phyloP scores from a whole-genome alignment of 345 rosid species.

The Durio zibethinus region DNA sequence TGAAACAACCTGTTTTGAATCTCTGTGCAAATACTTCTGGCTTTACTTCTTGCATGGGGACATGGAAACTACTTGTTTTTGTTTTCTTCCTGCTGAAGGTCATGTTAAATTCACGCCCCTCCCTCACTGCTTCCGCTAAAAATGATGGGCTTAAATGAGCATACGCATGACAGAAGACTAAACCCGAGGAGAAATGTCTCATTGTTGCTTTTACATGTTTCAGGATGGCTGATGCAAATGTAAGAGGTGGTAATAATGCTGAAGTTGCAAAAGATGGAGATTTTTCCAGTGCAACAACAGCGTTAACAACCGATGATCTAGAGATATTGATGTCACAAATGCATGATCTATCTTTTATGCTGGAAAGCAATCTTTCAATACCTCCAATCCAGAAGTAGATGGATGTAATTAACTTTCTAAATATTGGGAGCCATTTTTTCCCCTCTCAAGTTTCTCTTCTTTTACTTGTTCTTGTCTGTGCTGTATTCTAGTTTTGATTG shows the following conservation, averaged over 20 bases:
- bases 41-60: neutral
- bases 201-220: constrained; percentile 17
- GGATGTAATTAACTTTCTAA: neutral
- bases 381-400: constrained; percentile 34
- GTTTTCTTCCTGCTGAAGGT: neutral
- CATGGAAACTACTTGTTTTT: neutral
- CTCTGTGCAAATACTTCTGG: neutral
- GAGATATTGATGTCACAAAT: constrained; percentile 66
- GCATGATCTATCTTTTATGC: constrained; percentile 94
- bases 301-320: constrained; percentile 15
- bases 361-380: constrained; percentile 52
- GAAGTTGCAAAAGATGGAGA: constrained; percentile 18
- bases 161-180: neutral
- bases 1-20: neutral
- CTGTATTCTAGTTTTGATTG: neutral
- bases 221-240: constrained; percentile 33
- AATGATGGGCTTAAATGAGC: neutral
- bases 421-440: neutral
- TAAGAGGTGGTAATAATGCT: constrained; percentile 26
- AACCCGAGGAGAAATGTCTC: neutral
- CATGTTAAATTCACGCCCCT: neutral
- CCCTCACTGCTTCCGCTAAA: neutral
- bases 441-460: neutral
- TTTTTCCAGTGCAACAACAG: neutral
- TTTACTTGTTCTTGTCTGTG: neutral